Evolutionary conservation across 2,329 filamentous ascomycete genomes (phyloP), one percentile per base, ranked within the genome.

Genomic region (Colletotrichum liriopes): DNA sequence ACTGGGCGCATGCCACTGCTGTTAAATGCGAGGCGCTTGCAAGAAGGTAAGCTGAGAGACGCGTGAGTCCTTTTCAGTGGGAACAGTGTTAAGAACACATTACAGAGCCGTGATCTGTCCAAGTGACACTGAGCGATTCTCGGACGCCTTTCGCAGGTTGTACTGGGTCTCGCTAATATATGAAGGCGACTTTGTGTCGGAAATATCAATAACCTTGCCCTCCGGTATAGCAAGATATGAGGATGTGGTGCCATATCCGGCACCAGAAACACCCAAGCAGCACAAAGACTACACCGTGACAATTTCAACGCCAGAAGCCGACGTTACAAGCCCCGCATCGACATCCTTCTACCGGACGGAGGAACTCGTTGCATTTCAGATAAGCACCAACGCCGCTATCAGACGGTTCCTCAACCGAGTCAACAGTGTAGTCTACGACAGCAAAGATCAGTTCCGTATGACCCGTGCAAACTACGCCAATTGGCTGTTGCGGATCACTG

Each of bases 101-200:
- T 32, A 18, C 9, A 59, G 64, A 49, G 37, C 43, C 20, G 45
- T 59, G 1, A 43, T 32, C n/a, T 47, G 35, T 20, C 52, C 61
- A 8, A 51, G 20, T 2, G 35, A 14, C 3, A 29, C 26, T 26
- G 64, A 60, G 0, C 56, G 65, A 16, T 71, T 72, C 41, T 71
- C 77, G 0, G 78, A 80, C 29, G 60, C 74, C 0, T 79, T 80
- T 43, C 60, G 77, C 0, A 75, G 78, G 2, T 32, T 80, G 2
- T 80, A 77, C 35, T 80, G 79, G 79, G 72, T 80, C 4, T 75
- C 77, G 0, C 79, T 78, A 11, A 79, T 80, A 3, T 77, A 76
- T 49, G 79, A 80, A 37, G 78, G 79, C 0, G 79, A 80, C 39
- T 80, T 79, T 37, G 74, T 77, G 9, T 79, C 79, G 0, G 79